Conservation (phyloP, 495 filamentous ascomycete genomes). For the Daldinia grandis region DNA sequence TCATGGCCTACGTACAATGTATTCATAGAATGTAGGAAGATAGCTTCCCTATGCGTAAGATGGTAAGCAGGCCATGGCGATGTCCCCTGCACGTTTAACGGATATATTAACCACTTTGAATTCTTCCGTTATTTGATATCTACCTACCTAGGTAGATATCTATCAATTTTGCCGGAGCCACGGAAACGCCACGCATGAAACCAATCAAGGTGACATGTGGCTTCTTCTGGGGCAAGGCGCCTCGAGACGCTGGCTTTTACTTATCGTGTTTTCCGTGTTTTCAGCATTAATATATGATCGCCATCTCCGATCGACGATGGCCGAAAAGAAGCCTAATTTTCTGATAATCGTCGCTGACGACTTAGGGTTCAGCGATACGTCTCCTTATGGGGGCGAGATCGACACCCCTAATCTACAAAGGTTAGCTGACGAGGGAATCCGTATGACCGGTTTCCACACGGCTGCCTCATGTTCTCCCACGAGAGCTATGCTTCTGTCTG, state of each 20-base stretch:
- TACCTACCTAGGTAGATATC: too few relatives aligned
- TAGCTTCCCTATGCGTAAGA: neutral
- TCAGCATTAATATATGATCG: conserved; percentile 26
- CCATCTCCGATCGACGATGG: conserved; percentile 24
- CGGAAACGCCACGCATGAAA: conserved; percentile 10
- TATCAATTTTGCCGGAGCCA: conserved; percentile 35
- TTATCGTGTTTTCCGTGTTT: conserved; percentile 19
- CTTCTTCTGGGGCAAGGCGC: conserved; percentile 17
- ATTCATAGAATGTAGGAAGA: neutral
- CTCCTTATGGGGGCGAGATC: conserved; percentile 70
- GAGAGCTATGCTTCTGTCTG: conserved; percentile 64
- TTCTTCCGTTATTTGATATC: conserved; percentile 32
- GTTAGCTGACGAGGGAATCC: conserved; percentile 62
- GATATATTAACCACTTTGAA: conserved; percentile 25
- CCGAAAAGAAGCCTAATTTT: conserved; percentile 55
- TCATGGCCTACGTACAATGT: neutral
- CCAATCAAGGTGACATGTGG: conserved; percentile 20
- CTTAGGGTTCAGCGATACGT: conserved; percentile 68
- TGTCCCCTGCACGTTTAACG: conserved; percentile 17
- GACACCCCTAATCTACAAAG: conserved; percentile 66
- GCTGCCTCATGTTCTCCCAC: conserved; percentile 69
- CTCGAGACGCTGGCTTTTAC: conserved; percentile 9
- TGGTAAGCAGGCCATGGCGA: neutral
- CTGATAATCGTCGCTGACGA: conserved; percentile 70
- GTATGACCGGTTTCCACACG: conserved; percentile 68